Conservation (phyloP, 345 rosid species). For the Hevea brasiliensis region DNA sequence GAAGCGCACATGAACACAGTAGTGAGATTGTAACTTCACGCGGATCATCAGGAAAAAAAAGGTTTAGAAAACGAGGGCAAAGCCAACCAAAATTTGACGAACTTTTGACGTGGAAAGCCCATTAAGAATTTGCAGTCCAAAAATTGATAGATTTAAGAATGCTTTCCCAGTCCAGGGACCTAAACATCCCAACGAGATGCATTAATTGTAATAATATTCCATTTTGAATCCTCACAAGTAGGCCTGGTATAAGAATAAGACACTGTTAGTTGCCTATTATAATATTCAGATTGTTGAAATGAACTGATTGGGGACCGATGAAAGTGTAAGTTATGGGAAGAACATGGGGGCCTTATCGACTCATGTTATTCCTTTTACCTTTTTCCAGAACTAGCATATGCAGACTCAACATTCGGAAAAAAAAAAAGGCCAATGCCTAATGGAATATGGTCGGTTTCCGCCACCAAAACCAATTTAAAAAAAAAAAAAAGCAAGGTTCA, state of each 20-base stretch:
- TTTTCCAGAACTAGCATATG: constrained; percentile 43
- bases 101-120: too few relatives aligned
- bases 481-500: constrained; percentile 4
- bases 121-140: too few relatives aligned
- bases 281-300: neutral
- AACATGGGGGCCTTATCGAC: constrained; percentile 44
- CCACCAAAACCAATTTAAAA: constrained; percentile 31
- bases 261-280: neutral
- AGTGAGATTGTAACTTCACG: too few relatives aligned
- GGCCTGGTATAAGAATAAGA: neutral
- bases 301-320: constrained; percentile 30
- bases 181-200: too few relatives aligned
- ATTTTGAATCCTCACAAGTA: too few relatives aligned
- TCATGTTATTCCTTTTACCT: constrained; percentile 34
- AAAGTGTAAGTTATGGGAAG: constrained; percentile 54
- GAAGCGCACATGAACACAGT: too few relatives aligned
- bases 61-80: too few relatives aligned
- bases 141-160: too few relatives aligned
- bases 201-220: too few relatives aligned
- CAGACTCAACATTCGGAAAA: constrained; percentile 42
- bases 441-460: constrained; percentile 40
- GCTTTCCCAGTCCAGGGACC: too few relatives aligned
- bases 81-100: too few relatives aligned
- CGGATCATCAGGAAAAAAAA: too few relatives aligned
- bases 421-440: constrained; percentile 26